A percentile compares a stretch with the other conserved stretches of the same genome.
phyloP scores from a whole-genome alignment of 2,329 filamentous ascomycete genomes.

The Colletotrichum karsti region DNA sequence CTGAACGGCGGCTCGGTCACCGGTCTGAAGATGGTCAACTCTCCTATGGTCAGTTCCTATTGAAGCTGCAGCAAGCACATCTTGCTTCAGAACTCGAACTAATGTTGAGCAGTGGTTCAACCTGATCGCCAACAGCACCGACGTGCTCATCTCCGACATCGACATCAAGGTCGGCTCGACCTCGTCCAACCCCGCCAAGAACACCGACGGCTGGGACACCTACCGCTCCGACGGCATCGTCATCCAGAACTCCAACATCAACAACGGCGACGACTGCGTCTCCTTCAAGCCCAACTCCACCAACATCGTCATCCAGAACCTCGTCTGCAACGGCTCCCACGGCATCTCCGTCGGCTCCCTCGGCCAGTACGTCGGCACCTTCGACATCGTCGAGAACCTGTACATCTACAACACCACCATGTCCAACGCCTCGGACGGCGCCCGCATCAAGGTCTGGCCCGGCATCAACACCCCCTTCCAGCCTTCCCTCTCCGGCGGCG shows the following conservation, averaged over 20 bases:
- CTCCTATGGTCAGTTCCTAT: constrained; percentile 43
- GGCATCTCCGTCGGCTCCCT: constrained; percentile 78
- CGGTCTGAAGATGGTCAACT: constrained; percentile 68
- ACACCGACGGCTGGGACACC: constrained; percentile 73
- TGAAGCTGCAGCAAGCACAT: not conserved
- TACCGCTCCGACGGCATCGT: constrained; percentile 69
- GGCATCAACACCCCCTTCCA: constrained; percentile 54
- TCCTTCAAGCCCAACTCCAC: constrained; percentile 80
- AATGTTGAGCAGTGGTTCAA: constrained; percentile 50
- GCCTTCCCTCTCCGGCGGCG: constrained; percentile 66
- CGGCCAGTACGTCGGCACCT: constrained; percentile 70
- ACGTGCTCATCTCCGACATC: constrained; percentile 71
- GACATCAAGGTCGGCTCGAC: constrained; percentile 63
- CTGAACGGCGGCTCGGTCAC: constrained; percentile 66
- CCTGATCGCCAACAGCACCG: constrained; percentile 70
- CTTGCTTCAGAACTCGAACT: not conserved
- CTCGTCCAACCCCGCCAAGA: constrained; percentile 66
- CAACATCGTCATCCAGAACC: constrained; percentile 72
- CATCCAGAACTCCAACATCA: constrained; percentile 71
- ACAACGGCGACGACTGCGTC: constrained; percentile 76
- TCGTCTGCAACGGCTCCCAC: constrained; percentile 75
- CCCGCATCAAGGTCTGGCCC: constrained; percentile 80
- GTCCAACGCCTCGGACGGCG: constrained; percentile 69
- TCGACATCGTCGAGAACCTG: constrained; percentile 75
- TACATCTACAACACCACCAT: constrained; percentile 69